phyloP scores from a whole-genome alignment of 495 filamentous ascomycete species.

The Neurospora tetraspora region DNA sequence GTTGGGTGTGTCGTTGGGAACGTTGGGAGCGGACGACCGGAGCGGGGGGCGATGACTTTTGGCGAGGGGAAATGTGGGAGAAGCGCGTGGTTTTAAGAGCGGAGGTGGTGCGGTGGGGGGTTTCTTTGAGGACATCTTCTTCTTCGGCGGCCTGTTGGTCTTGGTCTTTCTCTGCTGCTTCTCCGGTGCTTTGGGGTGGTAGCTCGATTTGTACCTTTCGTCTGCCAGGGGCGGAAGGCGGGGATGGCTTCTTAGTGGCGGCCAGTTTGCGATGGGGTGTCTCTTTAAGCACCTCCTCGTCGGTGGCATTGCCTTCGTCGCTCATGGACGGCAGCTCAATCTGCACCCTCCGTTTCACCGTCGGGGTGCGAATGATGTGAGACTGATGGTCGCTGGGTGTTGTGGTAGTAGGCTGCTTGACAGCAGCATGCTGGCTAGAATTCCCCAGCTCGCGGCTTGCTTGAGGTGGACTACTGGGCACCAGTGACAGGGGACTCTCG shows the following conservation, averaged over 20 bases:
- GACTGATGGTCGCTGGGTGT: not conserved
- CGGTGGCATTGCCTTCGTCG: not conserved
- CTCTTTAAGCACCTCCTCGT: constrained; percentile 17
- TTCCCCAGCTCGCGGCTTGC: not conserved
- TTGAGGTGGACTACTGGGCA: not conserved
- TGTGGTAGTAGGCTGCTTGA: not conserved
- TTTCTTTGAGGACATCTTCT: constrained; percentile 8
- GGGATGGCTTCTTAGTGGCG: not conserved
- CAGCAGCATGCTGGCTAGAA: not conserved
- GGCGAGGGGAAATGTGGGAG: constrained; percentile 14
- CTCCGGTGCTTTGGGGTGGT: not conserved
- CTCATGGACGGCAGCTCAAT: constrained; percentile 2
- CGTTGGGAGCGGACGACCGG: constrained; percentile 10
- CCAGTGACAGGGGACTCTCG: not conserved
- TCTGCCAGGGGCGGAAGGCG: not conserved
- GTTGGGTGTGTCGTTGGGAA: constrained; percentile 3
- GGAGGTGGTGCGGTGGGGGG: not conserved
- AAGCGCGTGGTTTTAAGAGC: not conserved
- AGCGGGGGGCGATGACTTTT: constrained; percentile 3
- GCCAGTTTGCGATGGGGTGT: constrained; percentile 9
- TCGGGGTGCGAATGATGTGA: not conserved
- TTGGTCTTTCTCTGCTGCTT: not conserved
- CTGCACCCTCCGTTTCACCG: constrained; percentile 9
- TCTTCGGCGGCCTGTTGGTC: not conserved
- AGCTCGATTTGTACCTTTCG: not conserved